Evolutionary conservation across 2,329 filamentous ascomycete species (phyloP), one percentile per base, ranked within the genome.

Genomic region (Cladosporium cucumerinum): DNA sequence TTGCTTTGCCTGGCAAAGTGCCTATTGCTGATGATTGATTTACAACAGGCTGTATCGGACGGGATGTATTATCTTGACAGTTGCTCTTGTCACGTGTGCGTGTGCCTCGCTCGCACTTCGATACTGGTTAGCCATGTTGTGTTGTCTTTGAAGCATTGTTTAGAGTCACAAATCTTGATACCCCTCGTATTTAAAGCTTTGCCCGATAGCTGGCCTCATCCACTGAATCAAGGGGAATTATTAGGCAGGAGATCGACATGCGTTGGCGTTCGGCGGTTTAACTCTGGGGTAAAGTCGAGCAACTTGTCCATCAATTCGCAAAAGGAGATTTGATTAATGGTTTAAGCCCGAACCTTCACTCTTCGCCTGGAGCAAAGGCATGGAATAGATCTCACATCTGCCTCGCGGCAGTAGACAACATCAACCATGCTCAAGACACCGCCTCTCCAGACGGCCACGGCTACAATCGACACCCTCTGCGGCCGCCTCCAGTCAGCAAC

Each of bases 401-500:
- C 61, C 55, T 26, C 54, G 21, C 32, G 51, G 62, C 62, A 58
- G 62, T 36, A 28, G 18, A 23, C 51, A n/a, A 64, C 60, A 51
- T 43, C 67, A 62, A 66, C 69, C 55, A 82, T 83, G 73, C 79
- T 84, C 68, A 77, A 89, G 79, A 91, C 92, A 74, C 95, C 95
- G 72, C 92, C 93, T 76, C 95, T 96, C 84, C 95, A 99, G 85
- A 96, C 92, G 74, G 95, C 94, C 72, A 90, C 91, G 75, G 93
- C 97, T 76, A 97, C 95, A 49, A 99, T 99, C 77, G 90, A 89
- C 67, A 91, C 93, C 49, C 84, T 98, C 66, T 96, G 93, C 78
- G 89, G 89, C 73, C 91, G 95, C 64, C 86, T 99, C 46, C 87
- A 89, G 75, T 97, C 91, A 70, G 92, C 93, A 52, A 97, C 93